Percentiles rank a stretch among this genome's conserved stretches.
Conservation (phyloP, 1,139 yeast genomes). For the Suhomyces bribrorum region DNA sequence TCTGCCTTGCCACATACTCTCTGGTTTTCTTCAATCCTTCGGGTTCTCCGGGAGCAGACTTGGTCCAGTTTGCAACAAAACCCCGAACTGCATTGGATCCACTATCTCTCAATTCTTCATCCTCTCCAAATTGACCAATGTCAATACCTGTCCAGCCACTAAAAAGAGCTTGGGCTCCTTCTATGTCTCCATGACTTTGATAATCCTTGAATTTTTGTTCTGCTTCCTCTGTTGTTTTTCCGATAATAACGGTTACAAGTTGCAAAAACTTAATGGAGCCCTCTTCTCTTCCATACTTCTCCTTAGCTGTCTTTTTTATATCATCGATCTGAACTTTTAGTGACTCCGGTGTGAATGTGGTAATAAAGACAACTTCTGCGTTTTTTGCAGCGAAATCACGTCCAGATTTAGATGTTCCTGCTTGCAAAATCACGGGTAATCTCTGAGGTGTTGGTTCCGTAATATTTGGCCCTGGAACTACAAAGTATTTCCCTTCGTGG, state of each 20-base stretch:
- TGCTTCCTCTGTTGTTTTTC: slow-evolving; percentile 39
- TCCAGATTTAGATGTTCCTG: slow-evolving; percentile 49
- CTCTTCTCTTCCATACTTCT: slow-evolving; percentile 35
- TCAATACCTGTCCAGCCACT: slow-evolving; percentile 43
- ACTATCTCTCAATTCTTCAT: slow-evolving; percentile 30
- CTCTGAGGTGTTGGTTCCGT: slow-evolving; percentile 49
- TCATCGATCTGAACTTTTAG: slow-evolving; percentile 30
- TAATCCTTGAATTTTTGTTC: slow-evolving; percentile 30
- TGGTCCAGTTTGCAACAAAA: slow-evolving; percentile 34
- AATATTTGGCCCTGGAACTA: slow-evolving; percentile 48
- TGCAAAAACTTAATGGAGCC: slow-evolving; percentile 38
- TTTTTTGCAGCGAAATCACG: slow-evolving; percentile 46
- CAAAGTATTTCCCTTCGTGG: slow-evolving; percentile 41
- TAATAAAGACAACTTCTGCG: slow-evolving; percentile 46
- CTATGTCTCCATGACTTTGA: slow-evolving; percentile 34
- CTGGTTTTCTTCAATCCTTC: slow-evolving; percentile 28
- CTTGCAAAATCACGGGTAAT: slow-evolving; percentile 48
- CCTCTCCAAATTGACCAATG: slow-evolving; percentile 29
- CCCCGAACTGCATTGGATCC: slow-evolving; percentile 33
- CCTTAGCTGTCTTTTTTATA: slow-evolving; percentile 30
- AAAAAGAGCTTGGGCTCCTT: slow-evolving; percentile 41
- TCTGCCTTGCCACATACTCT: slow-evolving; percentile 28
- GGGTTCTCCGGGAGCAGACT: slow-evolving; percentile 29
- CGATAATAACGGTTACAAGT: slow-evolving; percentile 35
- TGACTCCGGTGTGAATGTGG: slow-evolving; percentile 29